Conservation (phyloP, 768 basidiomycete species). For the Phylloporus arenicola region DNA sequence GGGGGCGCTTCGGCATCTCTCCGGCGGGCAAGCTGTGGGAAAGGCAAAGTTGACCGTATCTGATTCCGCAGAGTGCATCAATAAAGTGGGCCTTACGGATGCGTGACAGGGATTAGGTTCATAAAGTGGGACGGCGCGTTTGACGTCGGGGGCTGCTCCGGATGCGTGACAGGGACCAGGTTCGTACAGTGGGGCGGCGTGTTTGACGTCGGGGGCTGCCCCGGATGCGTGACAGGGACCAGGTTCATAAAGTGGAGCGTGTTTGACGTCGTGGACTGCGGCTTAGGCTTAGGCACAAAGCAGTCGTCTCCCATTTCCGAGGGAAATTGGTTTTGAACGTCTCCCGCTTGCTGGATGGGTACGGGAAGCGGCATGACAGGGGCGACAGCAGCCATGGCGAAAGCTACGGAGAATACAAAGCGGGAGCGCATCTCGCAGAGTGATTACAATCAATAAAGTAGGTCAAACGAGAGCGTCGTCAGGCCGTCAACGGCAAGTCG, state of each 20-base stretch:
- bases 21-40: not conserved
- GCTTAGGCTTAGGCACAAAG: too few species aligned
- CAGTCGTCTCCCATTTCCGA: too few species aligned
- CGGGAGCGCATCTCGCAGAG: slow-evolving; percentile 10
- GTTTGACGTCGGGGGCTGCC: too few species aligned
- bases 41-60: not conserved
- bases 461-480: slow-evolving; percentile 4
- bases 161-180: too few species aligned
- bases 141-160: too few species aligned
- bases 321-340: too few species aligned
- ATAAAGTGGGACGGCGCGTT: too few species aligned
- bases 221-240: too few species aligned
- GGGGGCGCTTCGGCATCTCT: not conserved
- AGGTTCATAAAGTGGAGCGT: too few species aligned
- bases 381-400: slow-evolving; percentile 1
- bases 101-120: too few species aligned
- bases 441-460: not conserved
- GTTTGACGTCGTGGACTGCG: too few species aligned
- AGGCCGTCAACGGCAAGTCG: slow-evolving; percentile 11
- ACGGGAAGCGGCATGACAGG: slow-evolving; percentile 8
- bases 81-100: not conserved
- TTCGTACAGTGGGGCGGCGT: too few species aligned
- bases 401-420: slow-evolving; percentile 3
- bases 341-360: not conserved
- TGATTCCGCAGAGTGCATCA: not conserved